phyloP scores from a whole-genome alignment of 345 rosid species.

The Brassica cretica region DNA sequence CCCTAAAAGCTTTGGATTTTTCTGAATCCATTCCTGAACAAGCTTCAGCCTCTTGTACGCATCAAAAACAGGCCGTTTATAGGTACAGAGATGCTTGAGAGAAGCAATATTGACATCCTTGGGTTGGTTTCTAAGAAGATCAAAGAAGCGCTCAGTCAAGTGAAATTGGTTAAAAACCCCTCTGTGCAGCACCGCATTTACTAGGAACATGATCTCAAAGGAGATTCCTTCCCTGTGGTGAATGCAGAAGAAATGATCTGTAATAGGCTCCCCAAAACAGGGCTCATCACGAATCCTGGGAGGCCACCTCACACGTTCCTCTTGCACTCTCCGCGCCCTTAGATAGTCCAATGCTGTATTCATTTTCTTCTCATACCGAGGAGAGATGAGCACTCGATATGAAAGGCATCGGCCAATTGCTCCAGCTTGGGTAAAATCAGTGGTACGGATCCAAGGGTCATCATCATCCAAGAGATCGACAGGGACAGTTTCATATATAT shows the following conservation, averaged over 20 bases:
- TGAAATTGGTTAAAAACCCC: constrained; percentile 73
- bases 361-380: constrained; percentile 67
- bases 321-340: constrained; percentile 54
- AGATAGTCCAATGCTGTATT: constrained; percentile 53
- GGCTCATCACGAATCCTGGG: constrained; percentile 57
- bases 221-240: constrained; percentile 53
- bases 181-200: constrained; percentile 69
- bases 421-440: constrained; percentile 74
- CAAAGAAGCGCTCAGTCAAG: constrained; percentile 59
- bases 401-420: constrained; percentile 71
- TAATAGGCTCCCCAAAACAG: constrained; percentile 55
- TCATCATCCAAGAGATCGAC: constrained; percentile 84
- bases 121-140: constrained; percentile 58
- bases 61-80: constrained; percentile 58
- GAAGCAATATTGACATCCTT: constrained; percentile 66
- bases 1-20: constrained; percentile 53
- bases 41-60: constrained; percentile 57
- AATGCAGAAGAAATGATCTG: constrained; percentile 60
- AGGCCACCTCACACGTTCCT: constrained; percentile 40
- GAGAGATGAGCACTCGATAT: constrained; percentile 58
- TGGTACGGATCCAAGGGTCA: constrained; percentile 94
- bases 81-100: constrained; percentile 67
- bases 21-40: constrained; percentile 70
- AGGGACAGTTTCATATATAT: constrained; percentile 52
- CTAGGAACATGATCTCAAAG: constrained; percentile 68